phyloP scores from a whole-genome alignment of 1,139 yeast species.

The Arxiozyma slooffiae region DNA sequence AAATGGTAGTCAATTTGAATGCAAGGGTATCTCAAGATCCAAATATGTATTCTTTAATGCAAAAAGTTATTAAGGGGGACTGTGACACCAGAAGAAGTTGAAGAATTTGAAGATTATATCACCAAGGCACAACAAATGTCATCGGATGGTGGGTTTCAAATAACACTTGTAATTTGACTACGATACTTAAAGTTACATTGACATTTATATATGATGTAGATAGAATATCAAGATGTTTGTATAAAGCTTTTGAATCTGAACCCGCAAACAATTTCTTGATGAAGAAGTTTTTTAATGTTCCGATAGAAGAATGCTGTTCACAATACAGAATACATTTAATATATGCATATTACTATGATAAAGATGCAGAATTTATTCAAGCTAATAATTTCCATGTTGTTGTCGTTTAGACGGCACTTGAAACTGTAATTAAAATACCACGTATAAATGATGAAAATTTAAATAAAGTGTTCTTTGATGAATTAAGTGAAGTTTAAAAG shows the following conservation, averaged over 20 bases:
- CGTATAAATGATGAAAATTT: constrained; percentile 24
- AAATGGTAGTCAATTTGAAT: constrained; percentile 75
- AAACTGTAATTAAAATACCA: constrained; percentile 17
- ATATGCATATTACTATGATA: constrained; percentile 19
- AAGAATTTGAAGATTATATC: constrained; percentile 68
- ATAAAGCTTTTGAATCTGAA: constrained; percentile 23
- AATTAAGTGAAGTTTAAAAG: constrained; percentile 15
- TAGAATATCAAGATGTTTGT: constrained; percentile 20
- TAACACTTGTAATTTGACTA: not conserved
- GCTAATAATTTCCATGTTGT: constrained; percentile 29
- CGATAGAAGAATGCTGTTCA: constrained; percentile 17
- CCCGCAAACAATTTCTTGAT: constrained; percentile 23
- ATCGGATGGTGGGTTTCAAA: constrained; percentile 20
- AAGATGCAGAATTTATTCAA: constrained; percentile 27
- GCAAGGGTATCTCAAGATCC: constrained; percentile 68
- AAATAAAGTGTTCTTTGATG: constrained; percentile 24
- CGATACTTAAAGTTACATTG: not conserved
- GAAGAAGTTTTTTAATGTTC: constrained; percentile 24
- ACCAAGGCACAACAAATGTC: constrained; percentile 70
- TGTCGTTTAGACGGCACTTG: constrained; percentile 25
- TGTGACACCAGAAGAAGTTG: constrained; percentile 61
- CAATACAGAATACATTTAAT: constrained; percentile 18
- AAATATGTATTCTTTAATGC: constrained; percentile 62
- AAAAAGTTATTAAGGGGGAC: constrained; percentile 72
- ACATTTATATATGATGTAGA: constrained; percentile 15